Percentiles rank a stretch among this genome's conserved stretches.
Conservation (phyloP, 345 rosid genomes). For the Lagerstroemia speciosa region DNA sequence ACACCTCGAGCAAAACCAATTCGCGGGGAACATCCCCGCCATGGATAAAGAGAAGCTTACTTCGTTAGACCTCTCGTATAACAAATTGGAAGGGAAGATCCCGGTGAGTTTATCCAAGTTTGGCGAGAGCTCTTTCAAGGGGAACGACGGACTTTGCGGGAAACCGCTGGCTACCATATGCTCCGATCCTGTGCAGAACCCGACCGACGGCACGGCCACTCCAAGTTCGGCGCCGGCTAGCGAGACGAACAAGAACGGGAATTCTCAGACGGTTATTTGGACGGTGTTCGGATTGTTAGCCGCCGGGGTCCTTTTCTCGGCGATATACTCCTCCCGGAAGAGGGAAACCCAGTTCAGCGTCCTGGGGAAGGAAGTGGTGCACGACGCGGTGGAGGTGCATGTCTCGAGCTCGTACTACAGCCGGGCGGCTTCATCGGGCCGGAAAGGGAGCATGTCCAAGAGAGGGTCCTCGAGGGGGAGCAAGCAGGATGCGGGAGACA, state of each 20-base stretch:
- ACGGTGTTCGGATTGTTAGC: conserved; percentile 6
- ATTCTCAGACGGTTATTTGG: conserved; percentile 6
- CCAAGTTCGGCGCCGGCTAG: neutral
- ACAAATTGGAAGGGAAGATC: conserved; percentile 53
- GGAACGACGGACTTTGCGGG: conserved; percentile 50
- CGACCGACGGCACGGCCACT: neutral
- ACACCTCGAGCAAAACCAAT: conserved; percentile 53
- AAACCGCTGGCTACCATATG: conserved; percentile 27
- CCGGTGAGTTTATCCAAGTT: conserved; percentile 32
- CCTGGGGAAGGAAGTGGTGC: conserved; percentile 36
- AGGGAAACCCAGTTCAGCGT: conserved; percentile 32
- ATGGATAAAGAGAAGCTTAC: conserved; percentile 16
- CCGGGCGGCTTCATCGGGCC: conserved; percentile 19
- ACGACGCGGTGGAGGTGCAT: conserved; percentile 27
- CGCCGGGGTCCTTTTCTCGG: conserved; percentile 19
- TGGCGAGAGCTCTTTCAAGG: conserved; percentile 19
- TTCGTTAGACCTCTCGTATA: conserved; percentile 41
- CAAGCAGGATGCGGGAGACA: conserved; percentile 24
- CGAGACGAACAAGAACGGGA: neutral
- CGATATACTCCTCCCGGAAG: conserved; percentile 13
- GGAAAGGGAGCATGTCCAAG: conserved; percentile 28
- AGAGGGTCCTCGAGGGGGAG: conserved; percentile 13
- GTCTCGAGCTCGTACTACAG: conserved; percentile 22
- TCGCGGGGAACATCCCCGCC: conserved; percentile 55
- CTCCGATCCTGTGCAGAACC: neutral